Evolutionary conservation across 1,284 basidiomycete species (phyloP), one percentile per base, ranked within the genome.

Genomic region (Ustilago nuda): DNA sequence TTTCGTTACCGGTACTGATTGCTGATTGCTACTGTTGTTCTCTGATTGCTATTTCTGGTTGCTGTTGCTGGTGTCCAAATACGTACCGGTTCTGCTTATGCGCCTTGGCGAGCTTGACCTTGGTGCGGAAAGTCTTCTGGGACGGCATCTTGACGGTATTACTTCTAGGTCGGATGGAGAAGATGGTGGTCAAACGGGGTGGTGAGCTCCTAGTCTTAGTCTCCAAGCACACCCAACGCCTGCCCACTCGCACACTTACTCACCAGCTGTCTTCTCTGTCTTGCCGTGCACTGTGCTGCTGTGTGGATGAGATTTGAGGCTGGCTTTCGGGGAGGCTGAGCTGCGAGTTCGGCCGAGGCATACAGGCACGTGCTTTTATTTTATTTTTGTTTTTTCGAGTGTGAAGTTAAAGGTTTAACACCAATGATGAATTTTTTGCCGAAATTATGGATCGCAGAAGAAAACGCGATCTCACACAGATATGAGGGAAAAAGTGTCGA

Each of bases 31-130:
- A 32, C 19, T 43, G 27, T 15, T 35, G 30, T 12, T 45, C 23
- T 27, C 23, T 27, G 3, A 11, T 9, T 52, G 35, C 39, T 60
- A 8, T 41, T 68, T 48, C 27, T 30, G 17, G 43, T 30, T 46
- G 45, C 46, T 50, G n/a, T 67, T 59, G 60, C 61, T 43, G 17
- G 17, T 32, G 52, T 13, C 23, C 8, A 37, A 27, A 57, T 58
- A 55, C 63, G 60, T 78, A 95, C 93, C 96, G 91, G 91, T 99
- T 99, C 90, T 96, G 94, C 87, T 93, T 91, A 73, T 90, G 88
- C 76, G 95, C 95, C 91, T 98, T 98, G 86, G 96, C 94, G 83
- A 99, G 93, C 87, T 92, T 95, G 87, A 92, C 92, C 91, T 99
- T 97, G 86, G 92, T 94, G 86, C 93, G 91, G 92, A 98, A 98